A percentile compares a stretch with the other conserved stretches of the same genome.
Evolutionary conservation across 441 rosid genomes (phyloP).

Genomic region (Arabidopsis hybrid): DNA sequence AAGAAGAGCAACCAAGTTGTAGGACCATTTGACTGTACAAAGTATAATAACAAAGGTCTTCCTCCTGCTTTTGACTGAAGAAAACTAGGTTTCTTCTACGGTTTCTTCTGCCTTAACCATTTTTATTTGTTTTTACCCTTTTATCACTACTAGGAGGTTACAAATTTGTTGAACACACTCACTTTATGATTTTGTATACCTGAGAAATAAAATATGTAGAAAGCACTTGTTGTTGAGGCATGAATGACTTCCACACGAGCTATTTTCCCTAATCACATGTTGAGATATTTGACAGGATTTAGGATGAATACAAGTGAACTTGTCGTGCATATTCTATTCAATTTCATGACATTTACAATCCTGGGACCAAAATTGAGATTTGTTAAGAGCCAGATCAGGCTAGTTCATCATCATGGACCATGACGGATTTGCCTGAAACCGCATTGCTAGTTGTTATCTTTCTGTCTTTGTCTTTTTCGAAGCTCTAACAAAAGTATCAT

Average conservation of each 20-base stretch:
- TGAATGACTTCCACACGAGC: background rate
- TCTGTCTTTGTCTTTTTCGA: too few species aligned
- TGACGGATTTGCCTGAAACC: background rate
- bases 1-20: constrained; percentile 69
- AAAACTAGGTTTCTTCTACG: constrained; percentile 23
- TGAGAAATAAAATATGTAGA: constrained; percentile 36
- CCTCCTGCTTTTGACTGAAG: constrained; percentile 55
- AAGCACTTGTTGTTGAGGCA: background rate
- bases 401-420: background rate
- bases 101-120: constrained; percentile 41
- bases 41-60: constrained; percentile 57
- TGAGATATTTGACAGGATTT: background rate
- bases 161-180: constrained; percentile 23
- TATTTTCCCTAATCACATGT: background rate
- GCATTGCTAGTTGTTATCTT: background rate
- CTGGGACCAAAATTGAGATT: background rate
- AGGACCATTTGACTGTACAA: constrained; percentile 97
- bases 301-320: background rate
- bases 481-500: too few species aligned
- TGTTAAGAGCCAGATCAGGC: background rate
- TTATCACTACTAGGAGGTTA: constrained; percentile 9
- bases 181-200: constrained; percentile 9
- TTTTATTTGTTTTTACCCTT: constrained; percentile 11
- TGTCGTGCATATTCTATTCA: background rate
- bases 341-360: background rate